These are phyloP conservation scores for Wickerhamiella kurtzmanii DNA, from an alignment of 805 yeast species.

Conservation along the genomic window DNA sequence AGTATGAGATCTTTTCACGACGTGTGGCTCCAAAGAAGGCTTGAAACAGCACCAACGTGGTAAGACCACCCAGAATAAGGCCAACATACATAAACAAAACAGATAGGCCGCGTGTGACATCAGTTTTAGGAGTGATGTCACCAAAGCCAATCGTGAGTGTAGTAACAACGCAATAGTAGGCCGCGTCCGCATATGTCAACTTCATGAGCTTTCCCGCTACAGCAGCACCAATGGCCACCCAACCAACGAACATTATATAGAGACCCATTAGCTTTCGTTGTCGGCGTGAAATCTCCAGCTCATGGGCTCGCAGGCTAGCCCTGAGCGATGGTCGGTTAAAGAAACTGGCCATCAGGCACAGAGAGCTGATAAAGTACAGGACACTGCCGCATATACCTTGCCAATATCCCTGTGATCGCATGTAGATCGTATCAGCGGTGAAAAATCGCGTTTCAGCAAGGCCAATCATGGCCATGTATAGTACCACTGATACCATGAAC, in stretches of 20 bases:
- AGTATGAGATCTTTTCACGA: slow-evolving; percentile 1
- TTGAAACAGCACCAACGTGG: slow-evolving; percentile 28
- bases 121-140: slow-evolving; percentile 44
- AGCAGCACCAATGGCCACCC: slow-evolving; percentile 64
- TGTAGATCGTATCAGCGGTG: slow-evolving; percentile 13
- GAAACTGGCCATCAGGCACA: slow-evolving; percentile 46
- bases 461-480: slow-evolving; percentile 39
- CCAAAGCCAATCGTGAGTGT: slow-evolving; percentile 73
- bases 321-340: slow-evolving; percentile 41
- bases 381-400: slow-evolving; percentile 54
- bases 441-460: slow-evolving; percentile 27
- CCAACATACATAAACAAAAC: slow-evolving; percentile 59
- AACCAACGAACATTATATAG: slow-evolving; percentile 47
- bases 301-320: not conserved
- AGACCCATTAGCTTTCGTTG: slow-evolving; percentile 67
- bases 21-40: slow-evolving; percentile 6
- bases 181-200: slow-evolving; percentile 47
- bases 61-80: slow-evolving; percentile 57
- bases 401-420: slow-evolving; percentile 60
- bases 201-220: slow-evolving; percentile 29
- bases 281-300: slow-evolving; percentile 33
- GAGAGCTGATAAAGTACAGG: slow-evolving; percentile 46
- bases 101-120: slow-evolving; percentile 43
- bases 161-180: slow-evolving; percentile 63
- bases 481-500: slow-evolving; percentile 46